Conservation (phyloP, 768 basidiomycete species). For the Gymnopilus dilepis region DNA sequence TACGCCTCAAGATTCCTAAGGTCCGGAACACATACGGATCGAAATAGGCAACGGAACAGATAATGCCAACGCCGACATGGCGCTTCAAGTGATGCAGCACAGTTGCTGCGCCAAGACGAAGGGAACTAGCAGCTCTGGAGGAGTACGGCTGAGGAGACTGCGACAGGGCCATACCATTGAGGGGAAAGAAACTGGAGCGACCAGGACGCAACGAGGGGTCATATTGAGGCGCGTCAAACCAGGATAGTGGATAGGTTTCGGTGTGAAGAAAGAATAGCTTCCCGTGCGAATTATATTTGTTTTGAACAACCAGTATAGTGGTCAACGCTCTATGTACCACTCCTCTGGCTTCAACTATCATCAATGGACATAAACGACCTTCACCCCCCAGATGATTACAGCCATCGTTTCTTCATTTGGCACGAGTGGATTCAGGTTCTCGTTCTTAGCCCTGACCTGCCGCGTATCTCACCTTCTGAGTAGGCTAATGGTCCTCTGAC, state of each 20-base stretch:
- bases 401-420: slow-evolving; percentile 86
- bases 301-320: slow-evolving; percentile 28
- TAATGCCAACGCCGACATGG: slow-evolving; percentile 80
- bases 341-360: slow-evolving; percentile 27
- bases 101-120: slow-evolving; percentile 20
- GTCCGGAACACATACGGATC: slow-evolving; percentile 63
- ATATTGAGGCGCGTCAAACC: slow-evolving; percentile 38
- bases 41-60: slow-evolving; percentile 88
- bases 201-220: slow-evolving; percentile 25
- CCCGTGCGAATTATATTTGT: slow-evolving; percentile 36
- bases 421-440: slow-evolving; percentile 86
- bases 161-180: slow-evolving; percentile 26
- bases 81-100: slow-evolving; percentile 56
- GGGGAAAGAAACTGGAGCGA: slow-evolving; percentile 21
- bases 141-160: slow-evolving; percentile 14
- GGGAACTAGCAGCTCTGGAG: slow-evolving; percentile 6
- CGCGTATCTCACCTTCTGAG: slow-evolving; percentile 5
- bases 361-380: slow-evolving; percentile 62
- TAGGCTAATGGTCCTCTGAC: slow-evolving; percentile 82
- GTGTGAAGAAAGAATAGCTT: slow-evolving; percentile 35
- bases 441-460: slow-evolving; percentile 7
- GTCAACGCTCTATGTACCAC: slow-evolving; percentile 24
- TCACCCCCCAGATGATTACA: slow-evolving; percentile 83
- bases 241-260: slow-evolving; percentile 37
- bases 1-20: slow-evolving; percentile 4